Conservation (phyloP, 768 basidiomycete species). For the Pleurotus eryngii region DNA sequence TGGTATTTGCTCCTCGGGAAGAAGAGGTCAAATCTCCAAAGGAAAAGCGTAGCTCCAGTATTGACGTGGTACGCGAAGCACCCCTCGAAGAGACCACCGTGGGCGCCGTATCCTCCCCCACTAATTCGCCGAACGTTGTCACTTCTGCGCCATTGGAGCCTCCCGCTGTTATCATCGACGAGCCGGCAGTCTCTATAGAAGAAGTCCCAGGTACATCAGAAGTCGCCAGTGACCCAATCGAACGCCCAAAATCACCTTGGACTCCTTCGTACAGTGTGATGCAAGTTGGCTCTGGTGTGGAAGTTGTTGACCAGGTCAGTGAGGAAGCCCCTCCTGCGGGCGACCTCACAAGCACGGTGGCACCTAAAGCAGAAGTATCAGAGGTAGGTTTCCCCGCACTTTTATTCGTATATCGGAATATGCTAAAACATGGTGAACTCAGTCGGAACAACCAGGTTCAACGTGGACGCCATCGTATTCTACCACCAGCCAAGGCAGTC, state of each 20-base stretch:
- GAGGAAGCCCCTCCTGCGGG: conserved; percentile 11
- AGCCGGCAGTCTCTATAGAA: neutral
- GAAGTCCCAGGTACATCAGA: neutral
- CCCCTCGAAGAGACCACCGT: neutral
- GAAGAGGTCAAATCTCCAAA: conserved; percentile 3
- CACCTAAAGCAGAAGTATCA: no score
- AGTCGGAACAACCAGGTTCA: conserved; percentile 19
- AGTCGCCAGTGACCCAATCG: conserved; percentile 21
- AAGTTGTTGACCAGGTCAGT: conserved; percentile 13
- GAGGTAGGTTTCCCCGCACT: no score
- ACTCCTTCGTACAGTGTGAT: conserved; percentile 51
- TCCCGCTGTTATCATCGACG: neutral
- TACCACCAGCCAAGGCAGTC: conserved; percentile 30
- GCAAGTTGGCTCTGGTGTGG: conserved; percentile 29
- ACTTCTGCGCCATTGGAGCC: neutral
- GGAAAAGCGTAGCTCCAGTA: neutral
- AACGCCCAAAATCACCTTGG: conserved; percentile 49
- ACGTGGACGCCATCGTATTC: conserved; percentile 39
- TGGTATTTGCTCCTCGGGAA: conserved; percentile 6
- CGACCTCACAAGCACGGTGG: neutral
- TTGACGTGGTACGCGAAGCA: neutral
- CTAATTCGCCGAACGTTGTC: neutral
- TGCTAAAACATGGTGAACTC: no score
- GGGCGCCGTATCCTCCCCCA: neutral
- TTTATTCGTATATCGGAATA: no score